These are phyloP conservation scores for Anthostomella pinea DNA, from an alignment of 2,329 filamentous ascomycete genomes.

Conservation along the genomic window DNA sequence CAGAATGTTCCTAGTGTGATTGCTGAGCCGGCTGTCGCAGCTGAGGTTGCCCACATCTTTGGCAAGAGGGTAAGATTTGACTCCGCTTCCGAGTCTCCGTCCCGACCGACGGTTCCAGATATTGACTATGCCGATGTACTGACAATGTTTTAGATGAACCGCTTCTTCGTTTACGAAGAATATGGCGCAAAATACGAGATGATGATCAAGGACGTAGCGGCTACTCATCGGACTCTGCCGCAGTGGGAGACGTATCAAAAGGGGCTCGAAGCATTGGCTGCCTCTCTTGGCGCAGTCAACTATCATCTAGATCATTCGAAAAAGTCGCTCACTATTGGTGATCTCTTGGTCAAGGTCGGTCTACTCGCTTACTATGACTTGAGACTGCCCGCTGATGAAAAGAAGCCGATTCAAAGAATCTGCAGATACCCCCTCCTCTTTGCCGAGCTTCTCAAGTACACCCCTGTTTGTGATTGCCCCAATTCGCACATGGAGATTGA, in stretches of 20 bases:
- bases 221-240: constrained; percentile 64
- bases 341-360: constrained; percentile 83
- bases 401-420: constrained; percentile 83
- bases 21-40: constrained; percentile 57
- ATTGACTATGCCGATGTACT: constrained; percentile 6
- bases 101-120: neutral
- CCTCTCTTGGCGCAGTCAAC: constrained; percentile 69
- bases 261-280: constrained; percentile 79
- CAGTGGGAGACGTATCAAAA: constrained; percentile 79
- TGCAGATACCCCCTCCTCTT: constrained; percentile 91
- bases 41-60: constrained; percentile 60
- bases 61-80: constrained; percentile 48
- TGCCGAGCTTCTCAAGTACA: constrained; percentile 76
- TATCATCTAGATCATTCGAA: constrained; percentile 59
- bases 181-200: constrained; percentile 88
- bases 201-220: constrained; percentile 73
- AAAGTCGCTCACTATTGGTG: constrained; percentile 78
- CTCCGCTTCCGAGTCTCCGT: constrained; percentile 2
- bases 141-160: constrained; percentile 58
- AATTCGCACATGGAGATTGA: constrained; percentile 78
- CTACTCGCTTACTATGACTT: neutral
- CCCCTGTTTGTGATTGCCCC: constrained; percentile 81
- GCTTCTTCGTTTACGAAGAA: constrained; percentile 85
- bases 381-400: constrained; percentile 8
- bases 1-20: constrained; percentile 49